Conservation (phyloP, 2,329 filamentous ascomycete genomes). For the Penicillium sumatraense region DNA sequence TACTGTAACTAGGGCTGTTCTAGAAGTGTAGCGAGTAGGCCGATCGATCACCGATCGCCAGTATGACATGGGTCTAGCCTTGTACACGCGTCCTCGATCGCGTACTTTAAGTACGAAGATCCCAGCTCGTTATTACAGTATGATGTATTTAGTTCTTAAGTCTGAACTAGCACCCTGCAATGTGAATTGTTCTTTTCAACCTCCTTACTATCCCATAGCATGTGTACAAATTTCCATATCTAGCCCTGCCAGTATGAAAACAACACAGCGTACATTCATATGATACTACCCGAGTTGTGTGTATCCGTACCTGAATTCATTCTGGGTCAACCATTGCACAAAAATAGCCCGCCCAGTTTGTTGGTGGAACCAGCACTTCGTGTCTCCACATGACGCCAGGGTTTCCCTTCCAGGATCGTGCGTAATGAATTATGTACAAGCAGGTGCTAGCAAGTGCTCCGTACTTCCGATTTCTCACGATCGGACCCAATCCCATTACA, state of each 20-base stretch:
- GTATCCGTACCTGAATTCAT: background rate
- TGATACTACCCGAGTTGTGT: background rate
- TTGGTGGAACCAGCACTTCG: constrained; percentile 3
- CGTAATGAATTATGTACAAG: constrained; percentile 12
- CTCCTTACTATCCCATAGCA: no score
- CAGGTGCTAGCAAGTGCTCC: no score
- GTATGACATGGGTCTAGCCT: constrained; percentile 3
- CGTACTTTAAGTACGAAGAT: background rate
- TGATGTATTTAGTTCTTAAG: no score
- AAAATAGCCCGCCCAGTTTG: constrained; percentile 12
- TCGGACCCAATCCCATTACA: constrained; percentile 16
- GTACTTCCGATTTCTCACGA: constrained; percentile 9
- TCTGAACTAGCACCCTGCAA: no score
- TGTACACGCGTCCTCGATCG: constrained; percentile 14
- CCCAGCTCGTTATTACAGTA: no score
- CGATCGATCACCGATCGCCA: constrained; percentile 8
- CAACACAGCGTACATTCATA: background rate
- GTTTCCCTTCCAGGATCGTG: background rate
- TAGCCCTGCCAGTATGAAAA: background rate
- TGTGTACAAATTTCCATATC: no score
- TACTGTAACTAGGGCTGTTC: constrained; percentile 7
- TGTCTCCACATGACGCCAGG: constrained; percentile 9
- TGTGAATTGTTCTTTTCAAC: no score
- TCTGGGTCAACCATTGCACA: constrained; percentile 6
- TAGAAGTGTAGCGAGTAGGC: constrained; percentile 5